Percentiles rank a stretch among this genome's conserved stretches.
phyloP scores from a whole-genome alignment of 2,329 filamentous ascomycete species.

The Aspergillus flavus region DNA sequence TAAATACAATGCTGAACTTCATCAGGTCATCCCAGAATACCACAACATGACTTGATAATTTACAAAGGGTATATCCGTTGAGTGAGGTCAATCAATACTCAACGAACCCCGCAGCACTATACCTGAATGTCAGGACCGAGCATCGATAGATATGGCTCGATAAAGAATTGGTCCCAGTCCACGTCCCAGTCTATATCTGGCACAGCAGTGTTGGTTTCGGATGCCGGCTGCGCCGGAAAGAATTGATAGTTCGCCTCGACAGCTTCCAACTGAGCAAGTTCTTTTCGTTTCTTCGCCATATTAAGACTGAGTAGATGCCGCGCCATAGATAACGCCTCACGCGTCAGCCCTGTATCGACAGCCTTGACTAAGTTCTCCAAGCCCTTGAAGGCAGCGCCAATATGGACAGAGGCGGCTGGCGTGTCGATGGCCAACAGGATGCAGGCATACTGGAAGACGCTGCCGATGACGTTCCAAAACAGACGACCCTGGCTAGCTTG shows the following conservation, averaged over 20 bases:
- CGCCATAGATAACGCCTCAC: constrained; percentile 32
- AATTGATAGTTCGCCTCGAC: constrained; percentile 26
- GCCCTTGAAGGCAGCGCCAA: constrained; percentile 25
- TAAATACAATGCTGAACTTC: not conserved
- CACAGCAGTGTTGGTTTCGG: constrained; percentile 14
- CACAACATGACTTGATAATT: too few species aligned
- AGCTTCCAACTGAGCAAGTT: constrained; percentile 31
- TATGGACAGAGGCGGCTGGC: constrained; percentile 21
- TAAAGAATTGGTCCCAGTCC: constrained; percentile 35
- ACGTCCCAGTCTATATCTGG: constrained; percentile 27
- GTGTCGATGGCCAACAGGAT: constrained; percentile 33
- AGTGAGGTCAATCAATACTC: too few species aligned
- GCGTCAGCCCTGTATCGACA: constrained; percentile 30
- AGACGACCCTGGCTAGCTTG: constrained; percentile 27
- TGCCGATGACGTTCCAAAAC: constrained; percentile 36
- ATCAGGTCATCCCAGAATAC: too few species aligned
- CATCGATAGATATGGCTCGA: constrained; percentile 33
- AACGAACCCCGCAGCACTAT: not conserved
- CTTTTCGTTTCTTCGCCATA: constrained; percentile 33
- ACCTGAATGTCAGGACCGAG: constrained; percentile 24
- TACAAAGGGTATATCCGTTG: too few species aligned
- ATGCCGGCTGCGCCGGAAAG: constrained; percentile 13
- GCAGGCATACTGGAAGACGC: constrained; percentile 36
- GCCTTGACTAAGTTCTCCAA: constrained; percentile 31
- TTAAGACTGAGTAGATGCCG: constrained; percentile 31